These are phyloP conservation scores for Metschnikowia lochheadii DNA, from an alignment of 805 yeast species.

Conservation along the genomic window DNA sequence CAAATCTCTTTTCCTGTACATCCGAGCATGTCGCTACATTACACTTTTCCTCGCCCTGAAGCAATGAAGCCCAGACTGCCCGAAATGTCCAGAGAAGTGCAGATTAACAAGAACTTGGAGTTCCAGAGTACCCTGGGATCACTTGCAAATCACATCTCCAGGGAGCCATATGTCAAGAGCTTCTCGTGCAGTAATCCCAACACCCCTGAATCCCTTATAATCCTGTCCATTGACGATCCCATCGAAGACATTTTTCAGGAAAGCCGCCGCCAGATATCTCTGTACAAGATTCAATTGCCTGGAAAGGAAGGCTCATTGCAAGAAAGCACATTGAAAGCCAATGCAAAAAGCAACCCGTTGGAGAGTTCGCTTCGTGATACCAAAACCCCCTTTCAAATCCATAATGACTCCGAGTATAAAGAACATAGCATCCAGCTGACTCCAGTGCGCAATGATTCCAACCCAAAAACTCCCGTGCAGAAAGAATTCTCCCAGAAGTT, in stretches of 20 bases:
- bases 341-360: too few relatives aligned
- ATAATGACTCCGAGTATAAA: neutral
- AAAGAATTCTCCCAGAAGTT: neutral
- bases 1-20: neutral
- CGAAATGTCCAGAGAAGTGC: constrained; percentile 5
- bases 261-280: constrained; percentile 13
- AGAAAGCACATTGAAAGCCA: too few relatives aligned
- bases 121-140: neutral
- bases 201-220: constrained; percentile 7
- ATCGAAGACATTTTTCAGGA: constrained; percentile 21
- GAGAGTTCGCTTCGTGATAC: too few relatives aligned
- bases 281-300: constrained; percentile 19
- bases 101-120: constrained; percentile 6
- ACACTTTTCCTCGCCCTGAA: constrained; percentile 3
- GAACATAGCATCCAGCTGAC: neutral
- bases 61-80: neutral
- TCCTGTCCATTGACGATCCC: constrained; percentile 17
- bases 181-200: constrained; percentile 5
- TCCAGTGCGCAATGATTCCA: neutral
- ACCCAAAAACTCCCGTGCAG: neutral
- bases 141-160: constrained; percentile 5
- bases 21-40: constrained; percentile 3
- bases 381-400: too few relatives aligned
- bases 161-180: constrained; percentile 14
- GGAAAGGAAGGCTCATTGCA: neutral